Conservation (phyloP, 129 eudicot species). For the Tagetes erecta region DNA sequence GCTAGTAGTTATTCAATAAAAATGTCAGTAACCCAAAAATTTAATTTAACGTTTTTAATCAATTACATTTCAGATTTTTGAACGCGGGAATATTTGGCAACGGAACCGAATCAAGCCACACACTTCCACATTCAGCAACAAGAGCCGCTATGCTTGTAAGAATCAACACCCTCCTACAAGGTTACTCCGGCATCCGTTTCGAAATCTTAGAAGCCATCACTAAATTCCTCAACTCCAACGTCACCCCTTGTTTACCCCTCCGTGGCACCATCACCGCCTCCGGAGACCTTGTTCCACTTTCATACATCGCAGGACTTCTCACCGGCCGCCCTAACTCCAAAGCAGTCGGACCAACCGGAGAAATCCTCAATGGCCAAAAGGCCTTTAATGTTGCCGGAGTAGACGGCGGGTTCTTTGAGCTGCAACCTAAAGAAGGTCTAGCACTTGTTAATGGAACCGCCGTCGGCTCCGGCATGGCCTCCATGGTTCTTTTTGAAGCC, state of each 20-base stretch:
- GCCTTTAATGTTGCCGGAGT: conserved; percentile 74
- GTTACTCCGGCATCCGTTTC: conserved; percentile 85
- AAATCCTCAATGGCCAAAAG: conserved; percentile 45
- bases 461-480: conserved; percentile 83
- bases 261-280: conserved; percentile 89
- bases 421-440: conserved; percentile 88
- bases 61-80: conserved; percentile 46
- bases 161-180: conserved; percentile 88
- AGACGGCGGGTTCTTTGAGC: conserved; percentile 62
- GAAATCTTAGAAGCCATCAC: conserved; percentile 83
- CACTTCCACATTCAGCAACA: conserved; percentile 71
- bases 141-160: conserved; percentile 88
- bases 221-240: conserved; percentile 66
- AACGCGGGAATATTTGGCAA: conserved; percentile 87
- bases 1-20: no score
- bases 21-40: no score
- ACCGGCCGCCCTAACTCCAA: conserved; percentile 81
- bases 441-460: conserved; percentile 91
- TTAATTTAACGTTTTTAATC: no score
- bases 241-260: conserved; percentile 80
- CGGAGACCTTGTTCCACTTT: conserved; percentile 80
- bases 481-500: conserved; percentile 76
- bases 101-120: conserved; percentile 62
- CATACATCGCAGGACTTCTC: conserved; percentile 85
- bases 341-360: conserved; percentile 68